phyloP scores from a whole-genome alignment of 495 filamentous ascomycete species.

The Annulohypoxylon nitens region DNA sequence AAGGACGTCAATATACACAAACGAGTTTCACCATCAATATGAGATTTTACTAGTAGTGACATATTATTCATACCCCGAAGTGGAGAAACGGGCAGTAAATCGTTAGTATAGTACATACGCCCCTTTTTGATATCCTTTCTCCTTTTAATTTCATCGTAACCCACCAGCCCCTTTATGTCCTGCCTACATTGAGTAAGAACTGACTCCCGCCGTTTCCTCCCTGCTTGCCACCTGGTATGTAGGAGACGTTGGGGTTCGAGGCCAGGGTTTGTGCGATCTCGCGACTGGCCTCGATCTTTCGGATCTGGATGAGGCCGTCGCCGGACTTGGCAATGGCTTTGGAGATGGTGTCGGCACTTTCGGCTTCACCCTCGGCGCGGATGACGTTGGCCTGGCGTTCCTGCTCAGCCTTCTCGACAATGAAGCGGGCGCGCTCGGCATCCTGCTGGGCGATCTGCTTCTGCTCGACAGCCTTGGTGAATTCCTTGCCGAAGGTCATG shows the following conservation, averaged over 20 bases:
- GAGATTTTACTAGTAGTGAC: conserved; percentile 37
- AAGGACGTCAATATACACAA: conserved; percentile 9
- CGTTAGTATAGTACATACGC: conserved; percentile 42
- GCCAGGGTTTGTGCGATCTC: conserved; percentile 95
- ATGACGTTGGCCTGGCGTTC: conserved; percentile 99
- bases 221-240: conserved; percentile 82
- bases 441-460: conserved; percentile 99
- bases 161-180: conserved; percentile 43
- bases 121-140: conserved; percentile 2
- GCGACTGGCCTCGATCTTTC: conserved; percentile 95
- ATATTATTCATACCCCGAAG: conserved; percentile 52
- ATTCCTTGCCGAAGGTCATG: conserved; percentile 99
- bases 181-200: conserved; percentile 65
- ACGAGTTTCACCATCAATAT: background rate
- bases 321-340: conserved; percentile 92
- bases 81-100: conserved; percentile 49
- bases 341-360: conserved; percentile 93
- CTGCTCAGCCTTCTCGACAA: conserved; percentile 99
- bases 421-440: conserved; percentile 95
- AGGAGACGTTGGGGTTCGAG: conserved; percentile 94
- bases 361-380: conserved; percentile 95
- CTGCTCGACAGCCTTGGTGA: conserved; percentile 98
- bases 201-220: conserved; percentile 69
- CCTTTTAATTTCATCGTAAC: conserved; percentile 11
- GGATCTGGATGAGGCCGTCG: conserved; percentile 92